These are phyloP conservation scores for Polyporus arcularius DNA, from an alignment of 768 basidiomycete species.

Conservation along the genomic window DNA sequence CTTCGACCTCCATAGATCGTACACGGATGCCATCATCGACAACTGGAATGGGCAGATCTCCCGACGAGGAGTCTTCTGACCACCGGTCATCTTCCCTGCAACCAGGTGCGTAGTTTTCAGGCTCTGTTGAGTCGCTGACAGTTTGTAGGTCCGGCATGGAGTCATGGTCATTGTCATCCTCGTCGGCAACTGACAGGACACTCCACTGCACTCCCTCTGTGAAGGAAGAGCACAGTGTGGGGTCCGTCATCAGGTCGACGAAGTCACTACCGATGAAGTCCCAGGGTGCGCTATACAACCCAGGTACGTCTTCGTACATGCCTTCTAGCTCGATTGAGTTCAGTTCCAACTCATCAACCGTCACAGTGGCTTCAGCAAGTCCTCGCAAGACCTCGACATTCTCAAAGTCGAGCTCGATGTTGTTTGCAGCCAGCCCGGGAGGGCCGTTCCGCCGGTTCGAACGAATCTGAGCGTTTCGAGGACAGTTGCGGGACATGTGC, in stretches of 20 bases:
- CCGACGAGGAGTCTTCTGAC: not conserved
- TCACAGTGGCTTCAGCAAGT: not conserved
- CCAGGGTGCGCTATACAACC: not conserved
- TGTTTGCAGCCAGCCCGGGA: constrained; percentile 5
- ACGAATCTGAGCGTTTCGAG: not conserved
- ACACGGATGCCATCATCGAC: not conserved
- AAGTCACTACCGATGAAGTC: too few species aligned
- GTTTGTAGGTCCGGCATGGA: too few species aligned
- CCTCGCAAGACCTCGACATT: not conserved
- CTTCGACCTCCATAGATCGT: not conserved
- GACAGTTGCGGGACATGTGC: constrained; percentile 15
- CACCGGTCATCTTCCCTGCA: too few species aligned
- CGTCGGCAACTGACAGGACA: too few species aligned
- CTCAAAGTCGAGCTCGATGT: not conserved
- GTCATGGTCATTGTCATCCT: too few species aligned
- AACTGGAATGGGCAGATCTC: not conserved
- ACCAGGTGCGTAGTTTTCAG: too few species aligned
- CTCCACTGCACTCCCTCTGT: too few species aligned
- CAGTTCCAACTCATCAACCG: not conserved
- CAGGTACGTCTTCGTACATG: not conserved
- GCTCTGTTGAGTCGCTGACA: too few species aligned
- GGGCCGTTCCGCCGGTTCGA: constrained; percentile 2
- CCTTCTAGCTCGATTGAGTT: not conserved
- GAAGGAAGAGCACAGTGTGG: too few species aligned
- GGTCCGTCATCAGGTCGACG: too few species aligned